Conservation (phyloP, 2,329 filamentous ascomycete species). For the Paracamarosporium sp. region DNA sequence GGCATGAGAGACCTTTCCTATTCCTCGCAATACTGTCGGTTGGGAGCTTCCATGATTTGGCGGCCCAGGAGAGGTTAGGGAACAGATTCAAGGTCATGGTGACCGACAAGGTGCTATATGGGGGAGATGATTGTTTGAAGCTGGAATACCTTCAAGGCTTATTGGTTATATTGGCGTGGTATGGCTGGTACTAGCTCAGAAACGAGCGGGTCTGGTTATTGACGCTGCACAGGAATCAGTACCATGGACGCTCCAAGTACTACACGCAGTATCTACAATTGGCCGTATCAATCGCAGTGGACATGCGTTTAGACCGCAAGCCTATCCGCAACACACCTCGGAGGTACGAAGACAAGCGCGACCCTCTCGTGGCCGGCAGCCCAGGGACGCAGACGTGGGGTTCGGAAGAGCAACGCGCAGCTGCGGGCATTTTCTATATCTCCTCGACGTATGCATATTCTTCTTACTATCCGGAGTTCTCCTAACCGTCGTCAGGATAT, state of each 20-base stretch:
- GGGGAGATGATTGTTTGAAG: conserved; percentile 33
- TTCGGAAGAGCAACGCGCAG: conserved; percentile 52
- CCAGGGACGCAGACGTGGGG: conserved; percentile 32
- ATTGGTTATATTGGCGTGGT: conserved; percentile 37
- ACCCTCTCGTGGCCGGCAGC: conserved; percentile 21
- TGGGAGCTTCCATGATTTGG: conserved; percentile 40
- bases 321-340: conserved; percentile 23
- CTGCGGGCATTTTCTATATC: conserved; percentile 53
- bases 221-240: conserved; percentile 34
- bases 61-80: conserved; percentile 41
- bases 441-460: conserved; percentile 46
- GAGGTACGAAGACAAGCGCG: conserved; percentile 29
- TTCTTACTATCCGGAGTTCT: neutral
- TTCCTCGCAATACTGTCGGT: conserved; percentile 37
- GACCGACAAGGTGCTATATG: conserved; percentile 36
- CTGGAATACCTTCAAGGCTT: conserved; percentile 39
- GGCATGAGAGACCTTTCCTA: conserved; percentile 34
- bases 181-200: neutral
- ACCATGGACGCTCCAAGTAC: conserved; percentile 35
- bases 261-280: conserved; percentile 40
- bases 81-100: conserved; percentile 38
- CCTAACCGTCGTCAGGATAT: conserved; percentile 35
- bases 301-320: conserved; percentile 37
- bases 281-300: conserved; percentile 39
- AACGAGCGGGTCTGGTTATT: neutral